These are phyloP conservation scores for Voacanga thouarsii DNA, from an alignment of 257 asterid genomes.

Conservation along the genomic window DNA sequence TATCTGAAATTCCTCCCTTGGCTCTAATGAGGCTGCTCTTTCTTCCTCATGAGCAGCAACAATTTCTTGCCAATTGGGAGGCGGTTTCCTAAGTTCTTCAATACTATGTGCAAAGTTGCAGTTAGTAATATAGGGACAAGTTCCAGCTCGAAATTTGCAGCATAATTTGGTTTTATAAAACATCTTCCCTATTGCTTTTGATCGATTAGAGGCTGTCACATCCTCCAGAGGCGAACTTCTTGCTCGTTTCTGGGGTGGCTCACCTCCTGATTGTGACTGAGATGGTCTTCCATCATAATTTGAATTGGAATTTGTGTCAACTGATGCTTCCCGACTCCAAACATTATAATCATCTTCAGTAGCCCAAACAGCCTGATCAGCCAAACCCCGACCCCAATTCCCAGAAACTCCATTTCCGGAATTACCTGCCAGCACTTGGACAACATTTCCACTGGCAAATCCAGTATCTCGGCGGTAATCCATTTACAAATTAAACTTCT, in stretches of 20 bases:
- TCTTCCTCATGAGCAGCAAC: slow-evolving; percentile 72
- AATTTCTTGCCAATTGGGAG: slow-evolving; percentile 82
- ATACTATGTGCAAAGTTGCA: slow-evolving; percentile 65
- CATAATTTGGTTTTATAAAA: slow-evolving; percentile 70
- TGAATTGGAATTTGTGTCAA: slow-evolving; percentile 40
- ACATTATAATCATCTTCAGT: slow-evolving; percentile 60
- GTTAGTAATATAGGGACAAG: slow-evolving; percentile 70
- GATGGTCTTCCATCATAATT: slow-evolving; percentile 51
- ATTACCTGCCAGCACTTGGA: slow-evolving; percentile 48
- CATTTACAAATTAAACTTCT: slow-evolving; percentile 25
- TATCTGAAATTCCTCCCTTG: slow-evolving; percentile 69
- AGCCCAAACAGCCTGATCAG: slow-evolving; percentile 64
- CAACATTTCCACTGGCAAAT: slow-evolving; percentile 50
- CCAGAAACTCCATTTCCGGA: slow-evolving; percentile 21
- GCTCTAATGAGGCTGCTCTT: slow-evolving; percentile 34
- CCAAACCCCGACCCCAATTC: slow-evolving; percentile 51
- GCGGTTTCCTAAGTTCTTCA: slow-evolving; percentile 75
- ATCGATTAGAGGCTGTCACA: slow-evolving; percentile 33
- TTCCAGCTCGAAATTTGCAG: slow-evolving; percentile 70
- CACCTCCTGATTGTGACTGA: slow-evolving; percentile 47
- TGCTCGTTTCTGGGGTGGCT: slow-evolving; percentile 51
- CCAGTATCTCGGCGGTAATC: slow-evolving; percentile 48
- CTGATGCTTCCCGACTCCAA: slow-evolving; percentile 53
- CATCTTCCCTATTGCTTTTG: slow-evolving; percentile 75
- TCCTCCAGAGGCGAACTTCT: slow-evolving; percentile 52